phyloP scores from a whole-genome alignment of 352 stramenopile species.

The Peronospora destructor region DNA sequence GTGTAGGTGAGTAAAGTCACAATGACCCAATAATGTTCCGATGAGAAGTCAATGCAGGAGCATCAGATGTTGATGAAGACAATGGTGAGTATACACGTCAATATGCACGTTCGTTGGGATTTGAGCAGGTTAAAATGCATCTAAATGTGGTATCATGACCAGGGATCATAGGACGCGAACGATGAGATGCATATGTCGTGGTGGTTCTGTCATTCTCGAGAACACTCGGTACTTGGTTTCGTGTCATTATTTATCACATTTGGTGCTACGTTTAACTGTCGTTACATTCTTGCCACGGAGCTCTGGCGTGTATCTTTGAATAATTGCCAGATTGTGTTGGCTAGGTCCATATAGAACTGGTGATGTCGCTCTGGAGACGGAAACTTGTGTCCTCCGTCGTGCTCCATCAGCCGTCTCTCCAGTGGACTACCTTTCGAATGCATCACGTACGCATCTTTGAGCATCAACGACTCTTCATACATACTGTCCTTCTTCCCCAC shows the following conservation, averaged over 20 bases:
- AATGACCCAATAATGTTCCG: conserved; percentile 2
- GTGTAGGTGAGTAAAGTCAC: conserved; percentile 28
- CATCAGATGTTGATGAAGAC: conserved; percentile 5
- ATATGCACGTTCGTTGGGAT: too few species aligned
- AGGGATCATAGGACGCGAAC: too few species aligned
- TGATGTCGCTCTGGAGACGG: conserved; percentile 44
- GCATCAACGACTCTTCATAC: conserved; percentile 35
- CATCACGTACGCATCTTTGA: conserved; percentile 40
- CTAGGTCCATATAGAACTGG: conserved; percentile 37
- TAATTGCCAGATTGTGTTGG: conserved; percentile 38
- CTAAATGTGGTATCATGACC: too few species aligned
- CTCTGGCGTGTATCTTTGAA: conserved; percentile 33
- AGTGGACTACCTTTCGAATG: conserved; percentile 31
- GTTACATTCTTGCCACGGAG: conserved; percentile 26
- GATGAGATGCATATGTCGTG: too few species aligned
- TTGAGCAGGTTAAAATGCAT: too few species aligned
- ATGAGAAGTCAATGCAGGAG: conserved; percentile 3
- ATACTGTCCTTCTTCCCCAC: conserved; percentile 41
- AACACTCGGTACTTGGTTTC: not conserved
- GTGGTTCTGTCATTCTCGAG: too few species aligned
- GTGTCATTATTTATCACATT: not conserved
- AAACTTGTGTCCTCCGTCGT: conserved; percentile 60
- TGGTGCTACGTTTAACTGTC: not conserved
- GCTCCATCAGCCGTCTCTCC: conserved; percentile 34
- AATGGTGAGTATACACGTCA: not conserved